Percentiles rank a stretch among this genome's conserved stretches.
Conservation (phyloP, 352 stramenopile genomes). For the Phytophthora meadii region DNA sequence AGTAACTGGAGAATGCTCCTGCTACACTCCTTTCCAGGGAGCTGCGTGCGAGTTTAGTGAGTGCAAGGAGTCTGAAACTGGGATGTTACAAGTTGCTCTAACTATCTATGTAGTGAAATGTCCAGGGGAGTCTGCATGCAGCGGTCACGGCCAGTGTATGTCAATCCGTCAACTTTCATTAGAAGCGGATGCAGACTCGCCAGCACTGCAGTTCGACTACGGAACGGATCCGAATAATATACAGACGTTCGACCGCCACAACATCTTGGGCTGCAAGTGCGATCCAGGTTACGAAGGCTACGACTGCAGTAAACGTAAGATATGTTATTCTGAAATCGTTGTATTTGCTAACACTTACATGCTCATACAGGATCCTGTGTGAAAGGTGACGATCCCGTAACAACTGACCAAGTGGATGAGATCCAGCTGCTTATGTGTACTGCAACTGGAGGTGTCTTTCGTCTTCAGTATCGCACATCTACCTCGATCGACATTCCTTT, state of each 20-base stretch:
- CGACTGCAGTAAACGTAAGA: constrained; percentile 82
- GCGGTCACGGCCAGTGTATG: constrained; percentile 80
- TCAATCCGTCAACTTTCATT: constrained; percentile 72
- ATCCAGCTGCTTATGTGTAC: constrained; percentile 80
- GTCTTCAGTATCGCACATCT: constrained; percentile 62
- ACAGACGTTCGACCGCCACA: constrained; percentile 80
- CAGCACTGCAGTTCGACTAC: constrained; percentile 70
- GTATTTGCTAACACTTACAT: neutral
- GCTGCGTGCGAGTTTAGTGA: constrained; percentile 64
- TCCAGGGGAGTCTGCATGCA: constrained; percentile 57
- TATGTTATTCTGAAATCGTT: neutral
- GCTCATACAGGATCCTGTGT: constrained; percentile 74
- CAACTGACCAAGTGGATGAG: constrained; percentile 82
- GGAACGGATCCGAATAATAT: constrained; percentile 70
- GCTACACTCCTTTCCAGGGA: constrained; percentile 66
- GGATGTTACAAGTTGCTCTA: neutral
- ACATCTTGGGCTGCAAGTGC: constrained; percentile 90
- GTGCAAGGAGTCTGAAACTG: neutral
- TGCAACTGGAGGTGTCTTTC: constrained; percentile 61
- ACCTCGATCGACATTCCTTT: constrained; percentile 66
- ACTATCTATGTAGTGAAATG: constrained; percentile 56
- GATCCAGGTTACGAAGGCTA: constrained; percentile 91
- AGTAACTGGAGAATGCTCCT: constrained; percentile 62
- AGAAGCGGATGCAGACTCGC: constrained; percentile 59
- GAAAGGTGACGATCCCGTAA: constrained; percentile 87